Evolutionary conservation across 2,329 filamentous ascomycete genomes (phyloP), one percentile per base, ranked within the genome.

Genomic region (Colletotrichum scovillei): DNA sequence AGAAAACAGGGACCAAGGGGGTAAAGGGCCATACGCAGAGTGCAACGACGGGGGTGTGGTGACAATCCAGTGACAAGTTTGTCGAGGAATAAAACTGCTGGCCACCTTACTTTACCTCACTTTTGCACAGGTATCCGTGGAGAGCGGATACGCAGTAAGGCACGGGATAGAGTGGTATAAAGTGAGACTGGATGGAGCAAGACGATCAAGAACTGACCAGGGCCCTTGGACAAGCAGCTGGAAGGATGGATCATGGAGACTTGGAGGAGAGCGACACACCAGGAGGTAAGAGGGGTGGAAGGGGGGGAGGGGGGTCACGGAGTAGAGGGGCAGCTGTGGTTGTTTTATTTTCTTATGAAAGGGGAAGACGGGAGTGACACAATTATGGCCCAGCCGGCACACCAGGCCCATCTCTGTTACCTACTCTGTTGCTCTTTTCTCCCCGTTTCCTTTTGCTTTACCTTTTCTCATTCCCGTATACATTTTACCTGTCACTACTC

Each of bases 301-400:
- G 32, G 53, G 55, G 55, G 28, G 24, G 38, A 24, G 26, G 12
- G 57, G 24, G 30, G 49, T 58, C 32, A 35, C 32, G 11, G 32
- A 52, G 16, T 19, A 38, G 69, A 72, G 69, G 69, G 68, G 63
- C 68, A 67, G 22, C 46, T 65, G 30, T 73, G 53, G 56, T 35
- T 73, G 65, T 73, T 69, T 73, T 63, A 69, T 64, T 72, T 58
- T 72, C 46, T 74, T 67, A 74, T 74, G 71, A 74, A 73, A 74
- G 71, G 71, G 71, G 71, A 42, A 72, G 57, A 72, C 63, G 72
- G 63, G 59, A 67, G 72, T 70, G 71, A 64, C 74, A 74, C 72
- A 70, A 72, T 74, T 42, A 67, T 72, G 62, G 63, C 55, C 67
- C 60, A 64, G 70, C 53, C 66, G 59, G 59, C 70, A 58, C 67